phyloP scores from a whole-genome alignment of 306 rosid species.

The Cucurbita pepo region DNA sequence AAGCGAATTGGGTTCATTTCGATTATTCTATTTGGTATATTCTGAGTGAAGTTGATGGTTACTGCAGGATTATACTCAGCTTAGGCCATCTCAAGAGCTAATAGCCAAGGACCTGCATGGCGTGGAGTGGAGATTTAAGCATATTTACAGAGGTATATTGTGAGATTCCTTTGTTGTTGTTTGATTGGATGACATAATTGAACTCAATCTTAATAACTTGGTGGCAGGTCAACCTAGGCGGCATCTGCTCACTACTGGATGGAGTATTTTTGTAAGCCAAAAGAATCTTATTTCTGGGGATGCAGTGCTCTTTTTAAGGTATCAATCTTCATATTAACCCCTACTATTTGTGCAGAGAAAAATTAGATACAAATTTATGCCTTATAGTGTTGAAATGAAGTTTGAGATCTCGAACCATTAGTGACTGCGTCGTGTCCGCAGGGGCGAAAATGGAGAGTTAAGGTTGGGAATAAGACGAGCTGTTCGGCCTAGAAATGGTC shows the following conservation, averaged over 20 bases:
- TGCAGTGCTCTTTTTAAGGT: conserved; percentile 94
- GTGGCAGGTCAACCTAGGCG: conserved; percentile 96
- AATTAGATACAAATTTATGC: not conserved
- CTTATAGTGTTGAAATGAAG: not conserved
- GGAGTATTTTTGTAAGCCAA: conserved; percentile 93
- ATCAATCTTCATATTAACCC: not conserved
- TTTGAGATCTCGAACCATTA: not conserved
- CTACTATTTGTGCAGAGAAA: not conserved
- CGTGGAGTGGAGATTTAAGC: conserved; percentile 83
- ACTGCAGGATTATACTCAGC: conserved; percentile 76
- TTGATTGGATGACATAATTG: conserved; percentile 9
- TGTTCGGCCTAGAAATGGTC: conserved; percentile 70
- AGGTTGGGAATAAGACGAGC: conserved; percentile 92
- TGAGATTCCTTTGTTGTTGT: conserved; percentile 6
- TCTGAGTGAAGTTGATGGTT: not conserved
- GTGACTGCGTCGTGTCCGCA: conserved; percentile 21
- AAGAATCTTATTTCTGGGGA: conserved; percentile 92
- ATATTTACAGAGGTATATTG: conserved; percentile 70
- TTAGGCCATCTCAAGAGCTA: conserved; percentile 94
- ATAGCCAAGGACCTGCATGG: conserved; percentile 91
- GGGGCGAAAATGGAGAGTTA: conserved; percentile 92
- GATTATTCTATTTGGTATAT: not conserved
- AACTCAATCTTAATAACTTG: conserved; percentile 12
- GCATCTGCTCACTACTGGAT: conserved; percentile 91
- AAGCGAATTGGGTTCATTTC: not conserved